phyloP scores from a whole-genome alignment of 495 filamentous ascomycete genomes.

The Polyplosphaeria fusca region DNA sequence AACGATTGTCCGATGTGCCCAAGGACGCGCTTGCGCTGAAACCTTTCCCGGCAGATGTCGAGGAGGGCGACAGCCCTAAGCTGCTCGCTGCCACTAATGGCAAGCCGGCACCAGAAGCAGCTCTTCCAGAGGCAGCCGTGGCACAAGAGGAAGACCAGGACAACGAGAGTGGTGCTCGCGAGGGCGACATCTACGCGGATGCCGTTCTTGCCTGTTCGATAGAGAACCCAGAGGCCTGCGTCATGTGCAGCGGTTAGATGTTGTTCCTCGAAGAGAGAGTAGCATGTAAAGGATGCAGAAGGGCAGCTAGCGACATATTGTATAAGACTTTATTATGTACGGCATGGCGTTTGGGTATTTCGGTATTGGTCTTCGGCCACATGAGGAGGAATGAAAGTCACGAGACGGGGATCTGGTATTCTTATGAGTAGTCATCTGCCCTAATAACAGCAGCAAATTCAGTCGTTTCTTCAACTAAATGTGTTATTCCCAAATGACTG shows the following conservation, averaged over 20 bases:
- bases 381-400: not conserved
- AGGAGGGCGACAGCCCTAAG: constrained; percentile 73
- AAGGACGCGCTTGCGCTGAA: constrained; percentile 43
- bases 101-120: constrained; percentile 53
- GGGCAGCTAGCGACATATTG: constrained; percentile 2
- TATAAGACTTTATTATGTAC: not conserved
- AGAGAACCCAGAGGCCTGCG: constrained; percentile 82
- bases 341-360: constrained; percentile 2
- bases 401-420: not conserved
- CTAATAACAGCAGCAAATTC: not conserved
- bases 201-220: constrained; percentile 87
- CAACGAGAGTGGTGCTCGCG: constrained; percentile 63
- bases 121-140: constrained; percentile 46
- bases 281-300: not conserved
- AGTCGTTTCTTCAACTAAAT: no score
- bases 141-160: constrained; percentile 63
- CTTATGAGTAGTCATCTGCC: not conserved
- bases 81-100: constrained; percentile 66
- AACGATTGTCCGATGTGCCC: constrained; percentile 37
- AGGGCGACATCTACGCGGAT: constrained; percentile 90
- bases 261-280: no score
- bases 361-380: not conserved
- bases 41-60: constrained; percentile 64
- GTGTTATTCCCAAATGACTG: no score
- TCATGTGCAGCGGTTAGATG: constrained; percentile 84